These are phyloP conservation scores for Stephania yunnanensis DNA, from an alignment of 164 flowering plant species.

Conservation along the genomic window DNA sequence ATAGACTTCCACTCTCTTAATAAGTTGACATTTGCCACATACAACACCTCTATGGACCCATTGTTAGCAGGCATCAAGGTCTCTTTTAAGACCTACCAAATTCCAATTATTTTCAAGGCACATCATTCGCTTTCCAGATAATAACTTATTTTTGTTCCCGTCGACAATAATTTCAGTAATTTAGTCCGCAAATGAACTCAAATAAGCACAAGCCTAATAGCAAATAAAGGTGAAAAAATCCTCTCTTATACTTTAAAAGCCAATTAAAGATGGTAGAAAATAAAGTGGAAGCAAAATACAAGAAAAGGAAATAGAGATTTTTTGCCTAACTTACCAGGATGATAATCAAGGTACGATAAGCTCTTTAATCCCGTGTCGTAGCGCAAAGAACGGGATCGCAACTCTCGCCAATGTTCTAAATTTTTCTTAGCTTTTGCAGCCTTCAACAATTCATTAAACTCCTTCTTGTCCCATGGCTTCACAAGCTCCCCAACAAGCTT, in stretches of 20 bases:
- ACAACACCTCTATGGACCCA: too few species aligned
- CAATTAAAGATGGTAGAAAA: not conserved
- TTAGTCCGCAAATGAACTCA: too few species aligned
- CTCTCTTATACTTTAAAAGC: not conserved
- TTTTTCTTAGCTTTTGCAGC: constrained; percentile 13
- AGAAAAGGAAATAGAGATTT: not conserved
- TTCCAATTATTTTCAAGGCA: too few species aligned
- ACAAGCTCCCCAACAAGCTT: constrained; percentile 26
- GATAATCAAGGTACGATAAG: constrained; percentile 36
- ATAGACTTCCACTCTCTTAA: too few species aligned
- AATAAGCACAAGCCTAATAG: too few species aligned
- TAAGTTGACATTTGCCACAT: too few species aligned
- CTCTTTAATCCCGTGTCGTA: constrained; percentile 12
- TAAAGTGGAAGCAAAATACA: not conserved
- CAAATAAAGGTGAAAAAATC: too few species aligned
- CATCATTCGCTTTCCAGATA: too few species aligned
- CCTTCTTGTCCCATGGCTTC: constrained; percentile 25
- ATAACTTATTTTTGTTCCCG: too few species aligned
- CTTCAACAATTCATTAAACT: constrained; percentile 19
- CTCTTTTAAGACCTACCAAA: too few species aligned
- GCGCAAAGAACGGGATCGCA: constrained; percentile 21
- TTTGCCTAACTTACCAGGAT: constrained; percentile 27
- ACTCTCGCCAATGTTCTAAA: constrained; percentile 8
- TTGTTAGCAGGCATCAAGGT: too few species aligned
- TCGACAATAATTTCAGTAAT: too few species aligned